These are phyloP conservation scores for Phytophthora megakarya DNA, from an alignment of 352 stramenopile genomes.

Conservation along the genomic window DNA sequence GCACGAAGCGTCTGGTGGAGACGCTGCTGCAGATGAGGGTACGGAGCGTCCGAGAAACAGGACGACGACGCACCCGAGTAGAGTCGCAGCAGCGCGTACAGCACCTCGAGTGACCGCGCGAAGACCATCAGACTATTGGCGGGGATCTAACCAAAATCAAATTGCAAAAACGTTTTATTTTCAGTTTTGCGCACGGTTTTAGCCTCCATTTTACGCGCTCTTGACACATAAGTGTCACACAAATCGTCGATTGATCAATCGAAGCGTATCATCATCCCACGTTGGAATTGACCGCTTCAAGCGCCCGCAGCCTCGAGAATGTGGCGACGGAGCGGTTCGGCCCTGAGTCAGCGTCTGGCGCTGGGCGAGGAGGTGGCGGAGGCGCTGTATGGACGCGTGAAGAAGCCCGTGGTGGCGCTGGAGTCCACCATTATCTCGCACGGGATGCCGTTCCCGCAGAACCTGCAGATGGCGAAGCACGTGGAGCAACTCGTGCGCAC, in stretches of 20 bases:
- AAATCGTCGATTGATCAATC: neutral
- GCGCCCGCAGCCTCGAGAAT: conserved; percentile 17
- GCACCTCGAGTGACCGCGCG: conserved; percentile 53
- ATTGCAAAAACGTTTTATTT: too few relatives aligned
- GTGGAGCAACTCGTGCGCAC: conserved; percentile 92
- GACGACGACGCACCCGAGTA: conserved; percentile 15
- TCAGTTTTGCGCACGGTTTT: too few relatives aligned
- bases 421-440: conserved; percentile 99
- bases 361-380: conserved; percentile 60
- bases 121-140: conserved; percentile 42
- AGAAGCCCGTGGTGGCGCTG: conserved; percentile 90
- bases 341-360: conserved; percentile 48
- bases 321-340: conserved; percentile 48
- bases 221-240: neutral
- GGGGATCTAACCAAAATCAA: too few relatives aligned
- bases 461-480: conserved; percentile 92
- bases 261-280: conserved; percentile 3
- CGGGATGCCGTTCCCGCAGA: conserved; percentile 98
- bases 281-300: conserved; percentile 1
- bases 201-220: too few relatives aligned
- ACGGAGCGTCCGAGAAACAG: conserved; percentile 23
- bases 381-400: conserved; percentile 47
- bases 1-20: conserved; percentile 57
- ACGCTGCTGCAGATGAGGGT: conserved; percentile 57
- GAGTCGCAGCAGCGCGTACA: conserved; percentile 48